phyloP scores from a whole-genome alignment of 2,329 filamentous ascomycete species.

The Chaetomium sp. region DNA sequence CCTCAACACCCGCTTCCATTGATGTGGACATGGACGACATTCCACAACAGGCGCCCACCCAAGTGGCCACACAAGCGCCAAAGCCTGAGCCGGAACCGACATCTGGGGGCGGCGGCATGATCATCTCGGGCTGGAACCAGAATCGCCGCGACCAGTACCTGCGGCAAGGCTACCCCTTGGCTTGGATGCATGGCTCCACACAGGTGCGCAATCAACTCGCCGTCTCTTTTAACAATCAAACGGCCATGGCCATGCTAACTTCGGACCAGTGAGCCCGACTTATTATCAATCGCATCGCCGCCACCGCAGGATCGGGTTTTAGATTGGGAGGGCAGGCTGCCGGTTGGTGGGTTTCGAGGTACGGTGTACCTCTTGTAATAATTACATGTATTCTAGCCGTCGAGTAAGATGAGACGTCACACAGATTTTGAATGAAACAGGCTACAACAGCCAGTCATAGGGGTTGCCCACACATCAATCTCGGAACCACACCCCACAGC shows the following conservation, averaged over 20 bases:
- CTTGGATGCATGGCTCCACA: slow-evolving; percentile 13
- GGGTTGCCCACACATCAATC: not conserved
- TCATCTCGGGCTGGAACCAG: slow-evolving; percentile 18
- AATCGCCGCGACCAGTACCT: slow-evolving; percentile 6
- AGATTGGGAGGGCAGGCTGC: not conserved
- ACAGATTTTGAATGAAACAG: not conserved
- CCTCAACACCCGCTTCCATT: slow-evolving; percentile 15
- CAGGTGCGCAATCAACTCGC: not conserved
- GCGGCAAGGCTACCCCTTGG: slow-evolving; percentile 16
- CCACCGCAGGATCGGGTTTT: not conserved
- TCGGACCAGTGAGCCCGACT: not conserved
- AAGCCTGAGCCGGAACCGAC: not conserved
- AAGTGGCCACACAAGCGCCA: not conserved
- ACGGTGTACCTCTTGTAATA: not conserved
- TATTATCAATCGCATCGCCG: not conserved
- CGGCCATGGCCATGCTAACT: not conserved
- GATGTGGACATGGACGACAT: slow-evolving; percentile 19
- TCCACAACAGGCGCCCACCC: not conserved
- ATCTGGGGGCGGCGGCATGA: not conserved
- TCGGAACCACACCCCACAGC: not conserved
- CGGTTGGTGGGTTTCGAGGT: not conserved
- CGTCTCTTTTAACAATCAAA: not conserved
- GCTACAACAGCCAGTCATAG: not conserved
- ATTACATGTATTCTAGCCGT: not conserved
- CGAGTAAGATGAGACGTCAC: not conserved